Percentiles rank a stretch among this genome's conserved stretches.
phyloP scores from a whole-genome alignment of 352 stramenopile genomes.

The Sclerospora graminicola region DNA sequence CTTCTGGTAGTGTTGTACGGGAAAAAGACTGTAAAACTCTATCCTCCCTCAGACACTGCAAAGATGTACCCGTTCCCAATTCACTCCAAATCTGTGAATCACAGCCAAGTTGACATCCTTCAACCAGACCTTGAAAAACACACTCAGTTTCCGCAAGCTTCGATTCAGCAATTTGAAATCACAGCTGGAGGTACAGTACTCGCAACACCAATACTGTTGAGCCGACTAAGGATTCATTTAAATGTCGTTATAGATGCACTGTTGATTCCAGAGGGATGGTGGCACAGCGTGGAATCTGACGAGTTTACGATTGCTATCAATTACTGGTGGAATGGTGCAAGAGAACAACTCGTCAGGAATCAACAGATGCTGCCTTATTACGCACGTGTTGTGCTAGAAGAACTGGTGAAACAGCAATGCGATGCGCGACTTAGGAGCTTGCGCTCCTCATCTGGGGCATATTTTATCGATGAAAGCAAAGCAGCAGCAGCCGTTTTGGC shows the following conservation, averaged over 20 bases:
- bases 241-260: conserved; percentile 39
- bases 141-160: conserved; percentile 19
- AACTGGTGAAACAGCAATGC: conserved; percentile 39
- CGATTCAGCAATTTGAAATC: conserved; percentile 24
- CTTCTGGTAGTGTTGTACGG: conserved; percentile 62
- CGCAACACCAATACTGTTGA: neutral
- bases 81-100: conserved; percentile 66
- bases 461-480: conserved; percentile 3
- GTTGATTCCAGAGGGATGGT: conserved; percentile 79
- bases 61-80: conserved; percentile 52
- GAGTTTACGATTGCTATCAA: conserved; percentile 71
- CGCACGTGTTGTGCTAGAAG: conserved; percentile 46
- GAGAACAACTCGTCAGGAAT: conserved; percentile 35
- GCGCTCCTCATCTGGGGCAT: neutral
- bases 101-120: conserved; percentile 50
- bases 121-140: conserved; percentile 27
- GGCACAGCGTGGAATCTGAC: conserved; percentile 76
- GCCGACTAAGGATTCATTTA: no score
- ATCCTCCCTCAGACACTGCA: conserved; percentile 42
- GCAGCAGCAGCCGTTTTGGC: conserved; percentile 7
- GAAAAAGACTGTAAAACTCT: conserved; percentile 59
- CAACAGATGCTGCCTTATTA: conserved; percentile 50
- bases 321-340: conserved; percentile 70
- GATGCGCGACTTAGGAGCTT: conserved; percentile 17
- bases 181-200: conserved; percentile 33